Base-by-base conservation (phyloP, 2,329 filamentous ascomycete species). In the Arthrobotrys conoides region DNA sequence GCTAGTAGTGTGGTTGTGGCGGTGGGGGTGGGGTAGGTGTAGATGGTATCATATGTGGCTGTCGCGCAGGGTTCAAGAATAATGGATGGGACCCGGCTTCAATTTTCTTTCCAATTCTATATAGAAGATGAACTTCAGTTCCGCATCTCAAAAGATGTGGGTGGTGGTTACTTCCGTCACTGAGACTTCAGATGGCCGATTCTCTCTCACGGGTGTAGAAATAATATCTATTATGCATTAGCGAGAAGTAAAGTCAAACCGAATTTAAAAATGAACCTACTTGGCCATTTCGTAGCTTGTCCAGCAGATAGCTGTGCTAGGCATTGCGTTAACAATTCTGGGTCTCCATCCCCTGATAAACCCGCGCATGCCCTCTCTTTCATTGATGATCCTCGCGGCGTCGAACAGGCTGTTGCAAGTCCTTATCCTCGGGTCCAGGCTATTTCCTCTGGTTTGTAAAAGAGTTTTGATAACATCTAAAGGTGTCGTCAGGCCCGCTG, bases 391-490 rank as follows among this genome's bases (percentile, higher is more conserved):
- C 80, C 88, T 88, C 80, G 93, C 95, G 6, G 94, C 94, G 53
- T 93, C 90, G 81, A 89, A 85, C 80, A 97, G 89, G 6, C 94
- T 92, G 83, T 91, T 93, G n/a, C 94, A 81, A n/a, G 90, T 91
- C 80, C 94, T 89, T 76, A 97, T 88, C 83, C 97, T 93, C 16
- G 89, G 86, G 83, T 97, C 96, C 22, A 88, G 87, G 0, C 93
- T 93, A 57, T 91, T 92, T 65, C 96, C 96, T 82, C 95, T 89
- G 8, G 96, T 99, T 85, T 99, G 96, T 82, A 99, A 86, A 85
- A 99, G 90, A 0, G 96, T 99, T 88, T 99, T 99, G 85, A 99
- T 96, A 44, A 99, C 96, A 83, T 99, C 96, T 87, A 99, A 91
- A 3, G 96, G 96, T 0, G 96, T 99, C 2, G 96, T 99, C 63